These are phyloP conservation scores for Stemphylium vesicarium DNA, from an alignment of 2,329 filamentous ascomycete genomes.

Conservation along the genomic window DNA sequence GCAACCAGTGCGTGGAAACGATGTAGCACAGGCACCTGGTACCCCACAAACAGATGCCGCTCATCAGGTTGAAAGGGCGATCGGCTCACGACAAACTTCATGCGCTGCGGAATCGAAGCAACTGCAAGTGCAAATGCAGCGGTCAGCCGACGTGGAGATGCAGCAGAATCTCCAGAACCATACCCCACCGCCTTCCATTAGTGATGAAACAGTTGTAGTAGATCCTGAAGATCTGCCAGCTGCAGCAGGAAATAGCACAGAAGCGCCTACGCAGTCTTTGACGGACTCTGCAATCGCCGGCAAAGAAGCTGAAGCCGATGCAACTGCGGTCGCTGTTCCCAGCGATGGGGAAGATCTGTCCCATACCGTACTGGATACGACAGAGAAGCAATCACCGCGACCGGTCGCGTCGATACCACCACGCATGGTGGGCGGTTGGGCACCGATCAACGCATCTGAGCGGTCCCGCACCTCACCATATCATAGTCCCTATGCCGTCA, in stretches of 20 bases:
- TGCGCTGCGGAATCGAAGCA: not conserved
- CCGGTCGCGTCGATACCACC: not conserved
- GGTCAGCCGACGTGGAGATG: not conserved
- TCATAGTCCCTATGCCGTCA: conserved; percentile 27
- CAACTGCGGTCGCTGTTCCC: not conserved
- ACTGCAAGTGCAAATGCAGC: not conserved
- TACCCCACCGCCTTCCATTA: not conserved
- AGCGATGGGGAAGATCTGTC: not conserved
- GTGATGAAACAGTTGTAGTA: not conserved
- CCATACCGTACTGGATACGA: not conserved
- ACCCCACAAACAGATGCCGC: not conserved
- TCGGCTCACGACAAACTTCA: not conserved
- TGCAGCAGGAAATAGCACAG: not conserved
- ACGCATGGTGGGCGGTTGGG: conserved; percentile 19
- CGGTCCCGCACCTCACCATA: conserved; percentile 12
- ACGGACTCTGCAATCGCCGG: not conserved
- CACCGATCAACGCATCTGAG: conserved; percentile 23
- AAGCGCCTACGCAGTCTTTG: not conserved
- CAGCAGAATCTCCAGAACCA: not conserved
- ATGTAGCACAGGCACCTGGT: not conserved
- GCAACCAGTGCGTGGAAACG: not conserved
- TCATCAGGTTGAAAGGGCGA: not conserved
- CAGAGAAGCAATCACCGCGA: not conserved
- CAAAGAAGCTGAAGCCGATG: not conserved
- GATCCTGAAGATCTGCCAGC: not conserved